Evolutionary conservation across 2,329 filamentous ascomycete species (phyloP), one percentile per base, ranked within the genome.

Genomic region (Neophaeococcomyces mojaviensis): DNA sequence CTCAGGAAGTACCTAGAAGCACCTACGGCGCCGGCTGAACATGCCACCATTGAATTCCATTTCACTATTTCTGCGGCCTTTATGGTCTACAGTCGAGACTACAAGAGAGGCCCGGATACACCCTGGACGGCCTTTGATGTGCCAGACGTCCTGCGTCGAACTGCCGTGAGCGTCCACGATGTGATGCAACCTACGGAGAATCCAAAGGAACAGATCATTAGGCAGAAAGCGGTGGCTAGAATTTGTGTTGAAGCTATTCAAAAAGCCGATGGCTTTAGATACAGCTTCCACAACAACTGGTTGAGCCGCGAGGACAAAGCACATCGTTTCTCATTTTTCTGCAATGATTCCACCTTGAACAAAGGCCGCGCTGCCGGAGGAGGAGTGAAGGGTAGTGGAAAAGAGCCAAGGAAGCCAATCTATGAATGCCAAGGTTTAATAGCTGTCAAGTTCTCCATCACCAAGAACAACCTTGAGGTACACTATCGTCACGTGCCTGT

Each of bases 261-360:
- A 26, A 31, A 45, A 19, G 49, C 47, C 4, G 54, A 57, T 40
- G 52, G 53, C 3, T 54, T 46, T 41, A 45, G 45, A 26, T 57
- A 57, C 46, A 54, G 50, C 36, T 57, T 55, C 28, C 53, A 57
- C 43, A 57, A 57, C 37, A 38, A 52, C 31, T 57, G 54, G 54
- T 16, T 57, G 16, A 55, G 54, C 35, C 43, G 48, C 35, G 54
- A 55, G 34, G 54, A 55, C 37, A 46, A 52, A 44, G 54, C 53
- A 12, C 49, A 42, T 39, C 47, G 54, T 30, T 56, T 56, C 44
- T 54, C 52, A 8, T 56, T 49, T 42, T 56, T 47, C 30, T 57
- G 54, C 48, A 55, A 55, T 26, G 54, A 57, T 32, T 55, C 53
- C 3, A 44, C 46, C 3, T 35, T 55, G 37, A 57, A 57, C 42